Percentiles rank a stretch among this genome's conserved stretches.
Evolutionary conservation across 352 stramenopile species (phyloP).

Genomic region (Phytophthora citricola): DNA sequence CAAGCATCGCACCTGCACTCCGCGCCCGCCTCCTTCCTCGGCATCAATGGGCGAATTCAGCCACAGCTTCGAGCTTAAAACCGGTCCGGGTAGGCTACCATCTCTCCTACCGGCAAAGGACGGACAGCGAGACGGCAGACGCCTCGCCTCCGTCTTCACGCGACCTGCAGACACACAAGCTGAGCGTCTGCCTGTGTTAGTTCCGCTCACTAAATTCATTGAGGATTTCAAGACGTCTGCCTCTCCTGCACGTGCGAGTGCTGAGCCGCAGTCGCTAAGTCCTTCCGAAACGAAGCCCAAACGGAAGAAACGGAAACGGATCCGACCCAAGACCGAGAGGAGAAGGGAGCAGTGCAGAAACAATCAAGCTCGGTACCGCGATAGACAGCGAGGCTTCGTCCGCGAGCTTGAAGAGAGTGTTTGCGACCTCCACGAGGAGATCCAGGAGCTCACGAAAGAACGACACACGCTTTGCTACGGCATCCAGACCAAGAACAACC

Average conservation of each 20-base stretch:
- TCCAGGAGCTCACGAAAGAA: conserved; percentile 17
- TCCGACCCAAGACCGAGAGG: conserved; percentile 42
- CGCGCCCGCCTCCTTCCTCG: not conserved
- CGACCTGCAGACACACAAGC: not conserved
- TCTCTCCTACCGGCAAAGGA: conserved; percentile 2
- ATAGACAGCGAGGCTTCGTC: conserved; percentile 32
- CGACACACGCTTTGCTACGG: conserved; percentile 16
- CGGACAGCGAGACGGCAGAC: conserved; percentile 8
- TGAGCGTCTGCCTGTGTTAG: conserved; percentile 10
- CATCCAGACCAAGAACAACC: conserved; percentile 18
- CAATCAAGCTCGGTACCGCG: conserved; percentile 56
- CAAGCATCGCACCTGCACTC: not conserved
- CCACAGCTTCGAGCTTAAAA: not conserved
- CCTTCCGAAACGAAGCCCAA: conserved; percentile 18
- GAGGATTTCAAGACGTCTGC: conserved; percentile 3
- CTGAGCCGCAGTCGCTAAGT: not conserved
- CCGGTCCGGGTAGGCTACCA: not conserved
- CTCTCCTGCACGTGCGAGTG: not conserved
- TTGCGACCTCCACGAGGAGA: conserved; percentile 26
- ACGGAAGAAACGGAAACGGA: conserved; percentile 44
- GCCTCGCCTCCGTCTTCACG: conserved; percentile 8
- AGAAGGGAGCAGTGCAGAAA: conserved; percentile 49
- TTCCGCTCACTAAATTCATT: conserved; percentile 27
- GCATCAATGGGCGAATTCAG: not conserved
- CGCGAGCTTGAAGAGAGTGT: conserved; percentile 30